Evolutionary conservation across 345 rosid genomes (phyloP).

Genomic region (Arabidopsis suecica): DNA sequence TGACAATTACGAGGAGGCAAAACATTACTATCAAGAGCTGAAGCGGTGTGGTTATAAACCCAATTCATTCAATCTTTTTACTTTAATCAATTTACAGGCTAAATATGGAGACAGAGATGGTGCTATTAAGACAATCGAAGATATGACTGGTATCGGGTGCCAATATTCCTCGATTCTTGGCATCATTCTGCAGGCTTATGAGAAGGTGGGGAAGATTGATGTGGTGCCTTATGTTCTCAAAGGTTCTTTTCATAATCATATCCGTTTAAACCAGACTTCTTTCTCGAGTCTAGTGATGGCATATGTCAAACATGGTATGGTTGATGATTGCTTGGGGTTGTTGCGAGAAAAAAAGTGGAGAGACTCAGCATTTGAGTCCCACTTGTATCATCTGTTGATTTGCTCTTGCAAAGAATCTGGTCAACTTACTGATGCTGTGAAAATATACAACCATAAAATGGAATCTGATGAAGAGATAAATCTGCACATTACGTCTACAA

Average conservation of each 20-base stretch:
- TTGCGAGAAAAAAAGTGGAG: slow-evolving; percentile 69
- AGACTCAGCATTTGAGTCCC: slow-evolving; percentile 78
- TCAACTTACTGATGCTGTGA: slow-evolving; percentile 63
- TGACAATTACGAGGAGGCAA: slow-evolving; percentile 56
- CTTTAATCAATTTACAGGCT: slow-evolving; percentile 76
- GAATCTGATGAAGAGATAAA: slow-evolving; percentile 54
- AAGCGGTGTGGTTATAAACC: slow-evolving; percentile 72
- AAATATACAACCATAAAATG: slow-evolving; percentile 59
- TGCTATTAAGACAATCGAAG: slow-evolving; percentile 65
- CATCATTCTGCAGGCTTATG: slow-evolving; percentile 74
- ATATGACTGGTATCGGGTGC: slow-evolving; percentile 73
- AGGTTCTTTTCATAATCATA: slow-evolving; percentile 67
- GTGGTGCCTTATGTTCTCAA: slow-evolving; percentile 67
- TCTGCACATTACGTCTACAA: slow-evolving; percentile 74
- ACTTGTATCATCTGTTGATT: slow-evolving; percentile 83
- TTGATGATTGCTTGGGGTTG: slow-evolving; percentile 67
- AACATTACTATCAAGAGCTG: slow-evolving; percentile 65
- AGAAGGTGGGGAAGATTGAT: slow-evolving; percentile 64
- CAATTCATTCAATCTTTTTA: slow-evolving; percentile 79
- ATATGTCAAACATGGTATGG: slow-evolving; percentile 73
- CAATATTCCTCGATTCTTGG: slow-evolving; percentile 74
- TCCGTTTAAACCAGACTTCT: slow-evolving; percentile 69
- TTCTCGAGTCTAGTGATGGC: slow-evolving; percentile 87
- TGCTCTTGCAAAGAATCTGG: slow-evolving; percentile 86
- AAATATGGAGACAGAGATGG: slow-evolving; percentile 69